Percentiles rank a stretch among this genome's conserved stretches.
These are phyloP conservation scores for Agrocybe chaxingu DNA, from an alignment of 768 basidiomycete genomes.

Conservation along the genomic window DNA sequence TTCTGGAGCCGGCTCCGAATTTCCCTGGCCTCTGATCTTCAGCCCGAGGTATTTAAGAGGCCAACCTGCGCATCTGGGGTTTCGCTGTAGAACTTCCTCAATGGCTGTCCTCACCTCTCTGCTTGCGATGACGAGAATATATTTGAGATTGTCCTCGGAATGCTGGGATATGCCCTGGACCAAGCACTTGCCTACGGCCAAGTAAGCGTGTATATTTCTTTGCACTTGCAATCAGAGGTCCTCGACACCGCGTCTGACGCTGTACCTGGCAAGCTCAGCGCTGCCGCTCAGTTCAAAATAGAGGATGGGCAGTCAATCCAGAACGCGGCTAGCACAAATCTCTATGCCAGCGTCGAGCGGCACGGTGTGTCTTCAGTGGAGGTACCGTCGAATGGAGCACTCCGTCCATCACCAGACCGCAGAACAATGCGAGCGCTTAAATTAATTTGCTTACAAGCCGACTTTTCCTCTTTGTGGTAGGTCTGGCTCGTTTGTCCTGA, in stretches of 20 bases:
- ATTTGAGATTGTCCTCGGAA: too few species aligned
- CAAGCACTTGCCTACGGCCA: constrained; percentile 55
- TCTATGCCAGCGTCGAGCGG: constrained; percentile 47
- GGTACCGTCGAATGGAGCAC: constrained; percentile 59
- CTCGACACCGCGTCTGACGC: constrained; percentile 39
- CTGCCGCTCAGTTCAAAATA: constrained; percentile 58
- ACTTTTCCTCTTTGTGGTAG: constrained; percentile 6
- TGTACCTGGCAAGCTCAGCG: constrained; percentile 47
- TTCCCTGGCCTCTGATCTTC: too few species aligned
- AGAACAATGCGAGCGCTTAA: constrained; percentile 40
- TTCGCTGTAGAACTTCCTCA: too few species aligned
- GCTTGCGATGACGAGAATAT: too few species aligned
- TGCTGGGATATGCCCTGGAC: too few species aligned
- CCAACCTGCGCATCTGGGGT: too few species aligned
- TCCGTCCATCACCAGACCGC: constrained; percentile 45
- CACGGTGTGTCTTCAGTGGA: constrained; percentile 51
- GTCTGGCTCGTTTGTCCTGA: constrained; percentile 56
- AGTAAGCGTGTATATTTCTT: neutral
- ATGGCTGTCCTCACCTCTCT: too few species aligned
- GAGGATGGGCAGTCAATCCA: constrained; percentile 55
- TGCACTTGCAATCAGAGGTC: constrained; percentile 51
- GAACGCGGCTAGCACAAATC: constrained; percentile 34
- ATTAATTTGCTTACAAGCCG: too few species aligned
- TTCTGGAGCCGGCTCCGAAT: too few species aligned
- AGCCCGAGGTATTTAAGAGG: too few species aligned